A percentile compares a stretch with the other conserved stretches of the same genome.
Evolutionary conservation across 306 rosid species (phyloP).

Genomic region (Dalbergia cochinchinensis): DNA sequence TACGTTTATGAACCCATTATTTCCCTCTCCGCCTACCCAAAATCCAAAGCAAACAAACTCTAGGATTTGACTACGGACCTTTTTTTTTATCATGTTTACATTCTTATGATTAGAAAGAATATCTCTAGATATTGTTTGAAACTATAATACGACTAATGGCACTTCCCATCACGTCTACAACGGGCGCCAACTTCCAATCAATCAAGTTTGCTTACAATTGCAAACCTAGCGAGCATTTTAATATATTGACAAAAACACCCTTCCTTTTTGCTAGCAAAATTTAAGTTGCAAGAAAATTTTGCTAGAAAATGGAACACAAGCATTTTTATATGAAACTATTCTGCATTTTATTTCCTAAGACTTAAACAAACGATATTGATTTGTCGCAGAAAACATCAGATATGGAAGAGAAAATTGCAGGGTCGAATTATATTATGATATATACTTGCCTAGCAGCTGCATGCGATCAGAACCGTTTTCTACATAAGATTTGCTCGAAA

Average conservation of each 20-base stretch:
- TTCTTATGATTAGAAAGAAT: neutral
- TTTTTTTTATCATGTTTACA: neutral
- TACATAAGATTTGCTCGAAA: neutral
- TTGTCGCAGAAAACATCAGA: neutral
- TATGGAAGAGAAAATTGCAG: conserved; percentile 12
- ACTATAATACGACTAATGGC: neutral
- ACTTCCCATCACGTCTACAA: neutral
- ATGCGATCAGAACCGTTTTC: neutral
- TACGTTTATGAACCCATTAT: no score
- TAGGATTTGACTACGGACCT: no score
- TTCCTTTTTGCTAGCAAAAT: no score
- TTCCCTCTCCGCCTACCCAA: no score
- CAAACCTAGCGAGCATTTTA: neutral
- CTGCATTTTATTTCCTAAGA: no score
- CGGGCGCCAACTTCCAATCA: neutral
- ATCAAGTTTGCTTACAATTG: neutral
- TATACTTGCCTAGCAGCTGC: conserved; percentile 19
- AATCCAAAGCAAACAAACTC: no score
- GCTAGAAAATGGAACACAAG: no score
- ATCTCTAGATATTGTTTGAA: neutral
- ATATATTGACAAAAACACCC: no score
- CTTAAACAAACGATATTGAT: no score
- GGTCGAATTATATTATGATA: conserved; percentile 16
- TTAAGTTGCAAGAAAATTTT: no score
- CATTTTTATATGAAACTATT: no score